phyloP scores from a whole-genome alignment of 257 asterid species.

The Linaria vulgaris region DNA sequence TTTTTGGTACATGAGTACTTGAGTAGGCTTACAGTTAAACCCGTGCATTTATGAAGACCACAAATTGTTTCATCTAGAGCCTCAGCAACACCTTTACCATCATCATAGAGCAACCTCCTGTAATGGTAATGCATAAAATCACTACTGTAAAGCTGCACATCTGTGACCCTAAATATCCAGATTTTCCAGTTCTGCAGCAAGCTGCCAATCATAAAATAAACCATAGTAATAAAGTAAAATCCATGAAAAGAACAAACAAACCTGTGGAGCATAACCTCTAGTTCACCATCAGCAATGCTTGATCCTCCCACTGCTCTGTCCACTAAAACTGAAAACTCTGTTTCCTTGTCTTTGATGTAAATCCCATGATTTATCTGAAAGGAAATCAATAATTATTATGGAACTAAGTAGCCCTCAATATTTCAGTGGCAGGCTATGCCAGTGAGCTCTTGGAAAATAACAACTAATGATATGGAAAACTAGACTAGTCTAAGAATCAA shows the following conservation, averaged over 20 bases:
- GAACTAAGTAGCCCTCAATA: background rate
- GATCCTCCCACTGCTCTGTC: slow-evolving; percentile 97
- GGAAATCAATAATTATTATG: background rate
- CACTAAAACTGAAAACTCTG: slow-evolving; percentile 86
- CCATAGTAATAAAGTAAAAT: no score
- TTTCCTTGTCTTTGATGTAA: slow-evolving; percentile 68
- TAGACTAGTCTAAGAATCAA: background rate
- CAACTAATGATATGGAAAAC: background rate
- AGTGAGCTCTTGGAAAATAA: background rate
- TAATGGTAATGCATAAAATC: slow-evolving; percentile 27
- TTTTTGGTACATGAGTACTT: background rate
- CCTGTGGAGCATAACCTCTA: slow-evolving; percentile 97
- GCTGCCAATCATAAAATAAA: background rate
- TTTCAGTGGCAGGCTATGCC: background rate
- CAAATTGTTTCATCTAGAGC: slow-evolving; percentile 87
- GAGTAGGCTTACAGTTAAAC: slow-evolving; percentile 67
- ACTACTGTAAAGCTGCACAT: slow-evolving; percentile 12
- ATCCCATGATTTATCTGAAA: slow-evolving; percentile 89
- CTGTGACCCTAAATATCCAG: background rate
- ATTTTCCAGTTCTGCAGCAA: slow-evolving; percentile 7
- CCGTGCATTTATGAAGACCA: slow-evolving; percentile 48
- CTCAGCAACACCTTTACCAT: slow-evolving; percentile 89
- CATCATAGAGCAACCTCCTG: slow-evolving; percentile 90
- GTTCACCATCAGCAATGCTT: slow-evolving; percentile 76
- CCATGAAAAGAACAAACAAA: slow-evolving; percentile 20